Base-by-base conservation (phyloP, 441 rosid genomes). In the Francoa sonchifolia region DNA sequence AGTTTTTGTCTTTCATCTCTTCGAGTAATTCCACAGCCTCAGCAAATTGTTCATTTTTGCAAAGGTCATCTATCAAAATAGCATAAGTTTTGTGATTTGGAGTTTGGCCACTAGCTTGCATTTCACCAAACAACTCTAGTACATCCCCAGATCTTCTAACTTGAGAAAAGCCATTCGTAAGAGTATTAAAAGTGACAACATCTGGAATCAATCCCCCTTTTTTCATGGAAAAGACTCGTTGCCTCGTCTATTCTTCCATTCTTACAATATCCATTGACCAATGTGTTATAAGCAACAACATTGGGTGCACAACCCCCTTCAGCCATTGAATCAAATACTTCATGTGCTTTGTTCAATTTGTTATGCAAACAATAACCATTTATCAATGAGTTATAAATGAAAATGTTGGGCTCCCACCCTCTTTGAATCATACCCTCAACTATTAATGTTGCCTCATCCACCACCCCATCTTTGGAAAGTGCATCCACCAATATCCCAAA, bases 401-500 rank as follows among this genome's bases (percentile, higher is more conserved):
- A 32, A 3, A 31, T 10, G 27, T 57, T 27, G 12, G 63, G 65
- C 34, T 50, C 58, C 46, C 27, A 16, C 2, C 61, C 48, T 9
- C 12, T 40, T 41, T 14, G 49, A 41, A 54, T 42, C 62, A 62
- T 62, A 53, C 52, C 8, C 23, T 35, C 29, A 15, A 62, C 26
- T 8, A 62, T 39, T 33, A 26, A 8, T 1, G 21, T 29, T 13
- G 71, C 68, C 43, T 70, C 49, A 33, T 13, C 39, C 11, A 43
- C 39, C 44, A 32, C 55, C 4, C 59, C 57, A 1, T 12, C 34
- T 44, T 61, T 69, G 62, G 65, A 52, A 2, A 44, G 42, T 22
- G 58, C 42, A 35, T 52, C 55, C 11, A 74, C 61, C 37, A 67
- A 17, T 32, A 36, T 46, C 3, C 55, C 54, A 31, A 48, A 62